phyloP scores from a whole-genome alignment of 768 basidiomycete genomes.

The Imleria badia region DNA sequence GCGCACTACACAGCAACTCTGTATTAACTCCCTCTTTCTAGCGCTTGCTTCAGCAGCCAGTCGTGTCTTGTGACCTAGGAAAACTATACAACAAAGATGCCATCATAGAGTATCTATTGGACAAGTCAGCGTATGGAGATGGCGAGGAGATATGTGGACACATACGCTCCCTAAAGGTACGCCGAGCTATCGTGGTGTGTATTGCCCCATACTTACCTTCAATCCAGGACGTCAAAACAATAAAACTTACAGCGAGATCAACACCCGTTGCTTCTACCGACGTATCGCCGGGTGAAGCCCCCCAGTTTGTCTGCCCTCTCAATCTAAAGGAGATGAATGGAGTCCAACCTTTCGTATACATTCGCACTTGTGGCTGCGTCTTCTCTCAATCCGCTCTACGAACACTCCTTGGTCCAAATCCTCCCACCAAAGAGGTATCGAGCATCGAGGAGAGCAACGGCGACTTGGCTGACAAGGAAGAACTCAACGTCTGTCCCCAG shows the following conservation, averaged over 20 bases:
- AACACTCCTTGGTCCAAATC: constrained; percentile 41
- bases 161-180: constrained; percentile 84
- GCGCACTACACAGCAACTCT: neutral
- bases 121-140: constrained; percentile 83
- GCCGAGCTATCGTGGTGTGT: constrained; percentile 20
- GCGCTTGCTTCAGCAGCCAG: constrained; percentile 83
- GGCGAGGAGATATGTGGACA: constrained; percentile 92
- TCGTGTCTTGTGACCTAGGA: constrained; percentile 90
- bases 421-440: constrained; percentile 24
- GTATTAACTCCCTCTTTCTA: constrained; percentile 30
- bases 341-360: constrained; percentile 80
- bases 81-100: constrained; percentile 97
- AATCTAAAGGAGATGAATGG: constrained; percentile 97
- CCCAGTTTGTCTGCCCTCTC: constrained; percentile 88
- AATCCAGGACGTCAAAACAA: constrained; percentile 76
- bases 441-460: constrained; percentile 30
- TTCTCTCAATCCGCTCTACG: constrained; percentile 84
- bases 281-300: constrained; percentile 42
- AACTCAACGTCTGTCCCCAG: constrained; percentile 70
- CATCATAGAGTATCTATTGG: constrained; percentile 85
- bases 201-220: neutral
- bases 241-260: constrained; percentile 79
- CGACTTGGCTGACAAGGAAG: constrained; percentile 19
- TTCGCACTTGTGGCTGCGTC: constrained; percentile 85
- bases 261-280: constrained; percentile 38